These are phyloP conservation scores for Paracamarosporium sp. DNA, from an alignment of 2,329 filamentous ascomycete species.

Conservation along the genomic window DNA sequence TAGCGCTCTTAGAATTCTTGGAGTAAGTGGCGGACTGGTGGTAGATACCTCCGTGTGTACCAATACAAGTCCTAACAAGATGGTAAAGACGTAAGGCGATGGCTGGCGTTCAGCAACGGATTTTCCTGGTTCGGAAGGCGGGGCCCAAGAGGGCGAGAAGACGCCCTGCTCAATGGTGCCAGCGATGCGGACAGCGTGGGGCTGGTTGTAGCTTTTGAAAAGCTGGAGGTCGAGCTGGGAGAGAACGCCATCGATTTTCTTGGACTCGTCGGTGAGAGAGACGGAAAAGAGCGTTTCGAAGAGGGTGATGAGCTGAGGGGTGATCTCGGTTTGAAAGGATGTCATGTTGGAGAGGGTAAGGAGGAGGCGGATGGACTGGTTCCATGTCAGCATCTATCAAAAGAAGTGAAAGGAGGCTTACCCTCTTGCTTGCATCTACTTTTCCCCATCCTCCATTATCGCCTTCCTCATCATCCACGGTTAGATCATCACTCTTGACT, in stretches of 20 bases:
- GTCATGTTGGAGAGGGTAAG: slow-evolving; percentile 93
- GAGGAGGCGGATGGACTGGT: slow-evolving; percentile 87
- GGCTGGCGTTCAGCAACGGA: slow-evolving; percentile 70
- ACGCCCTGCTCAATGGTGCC: slow-evolving; percentile 77
- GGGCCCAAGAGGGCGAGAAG: slow-evolving; percentile 73
- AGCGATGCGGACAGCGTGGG: slow-evolving; percentile 61
- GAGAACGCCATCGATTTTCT: slow-evolving; percentile 89
- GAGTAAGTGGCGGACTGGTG: slow-evolving; percentile 72
- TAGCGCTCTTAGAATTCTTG: slow-evolving; percentile 83
- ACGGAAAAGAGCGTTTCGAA: slow-evolving; percentile 96
- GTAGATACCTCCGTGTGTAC: slow-evolving; percentile 77
- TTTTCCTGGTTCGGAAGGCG: slow-evolving; percentile 53
- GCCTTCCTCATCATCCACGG: slow-evolving; percentile 38
- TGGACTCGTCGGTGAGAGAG: slow-evolving; percentile 90
- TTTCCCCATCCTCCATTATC: slow-evolving; percentile 35
- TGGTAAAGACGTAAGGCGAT: slow-evolving; percentile 86
- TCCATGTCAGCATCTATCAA: slow-evolving; percentile 14
- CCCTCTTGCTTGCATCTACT: slow-evolving; percentile 46
- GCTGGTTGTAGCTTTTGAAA: slow-evolving; percentile 90
- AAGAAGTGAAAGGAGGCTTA: slow-evolving; percentile 18
- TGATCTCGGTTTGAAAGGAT: slow-evolving; percentile 78
- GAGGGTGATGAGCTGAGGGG: slow-evolving; percentile 86
- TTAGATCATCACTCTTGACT: slow-evolving; percentile 59
- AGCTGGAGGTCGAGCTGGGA: slow-evolving; percentile 88
- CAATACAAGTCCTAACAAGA: slow-evolving; percentile 83